Conservation (phyloP, 2,329 filamentous ascomycete genomes). For the Xylariaceae sp. region DNA sequence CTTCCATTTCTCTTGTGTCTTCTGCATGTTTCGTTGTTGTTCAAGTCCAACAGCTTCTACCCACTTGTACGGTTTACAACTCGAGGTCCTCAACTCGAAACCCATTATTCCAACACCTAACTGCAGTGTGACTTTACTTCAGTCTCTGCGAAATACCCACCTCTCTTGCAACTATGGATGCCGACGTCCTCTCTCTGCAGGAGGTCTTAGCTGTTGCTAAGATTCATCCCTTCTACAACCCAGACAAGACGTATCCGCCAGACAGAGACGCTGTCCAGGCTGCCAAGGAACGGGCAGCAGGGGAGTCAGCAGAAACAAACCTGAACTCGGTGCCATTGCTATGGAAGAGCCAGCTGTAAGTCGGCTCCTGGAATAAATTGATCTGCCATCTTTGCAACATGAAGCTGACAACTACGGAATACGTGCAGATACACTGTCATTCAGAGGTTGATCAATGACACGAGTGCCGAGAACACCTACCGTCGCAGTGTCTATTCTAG, state of each 20-base stretch:
- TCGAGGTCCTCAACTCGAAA: neutral
- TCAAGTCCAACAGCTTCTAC: neutral
- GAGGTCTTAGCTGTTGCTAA: conserved; percentile 34
- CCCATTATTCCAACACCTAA: neutral
- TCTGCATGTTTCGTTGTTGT: too few species aligned
- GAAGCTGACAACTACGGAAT: neutral
- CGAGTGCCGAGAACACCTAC: conserved; percentile 33
- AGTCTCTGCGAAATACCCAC: neutral
- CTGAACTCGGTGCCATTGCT: conserved; percentile 10
- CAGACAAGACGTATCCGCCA: conserved; percentile 31
- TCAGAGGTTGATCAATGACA: conserved; percentile 34
- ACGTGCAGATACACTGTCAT: conserved; percentile 33
- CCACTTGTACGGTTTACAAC: too few species aligned
- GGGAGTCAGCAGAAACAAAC: neutral
- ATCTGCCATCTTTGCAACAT: neutral
- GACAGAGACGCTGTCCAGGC: neutral
- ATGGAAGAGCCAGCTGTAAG: conserved; percentile 16
- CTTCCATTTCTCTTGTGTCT: too few species aligned
- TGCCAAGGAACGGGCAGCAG: conserved; percentile 8
- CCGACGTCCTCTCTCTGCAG: conserved; percentile 22
- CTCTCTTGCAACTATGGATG: neutral
- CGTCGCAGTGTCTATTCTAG: conserved; percentile 37
- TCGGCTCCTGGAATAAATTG: too few species aligned
- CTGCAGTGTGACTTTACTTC: neutral
- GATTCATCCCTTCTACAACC: conserved; percentile 35